Evolutionary conservation across 2,329 filamentous ascomycete species (phyloP).

Genomic region (Beauveria rudraprayagi): DNA sequence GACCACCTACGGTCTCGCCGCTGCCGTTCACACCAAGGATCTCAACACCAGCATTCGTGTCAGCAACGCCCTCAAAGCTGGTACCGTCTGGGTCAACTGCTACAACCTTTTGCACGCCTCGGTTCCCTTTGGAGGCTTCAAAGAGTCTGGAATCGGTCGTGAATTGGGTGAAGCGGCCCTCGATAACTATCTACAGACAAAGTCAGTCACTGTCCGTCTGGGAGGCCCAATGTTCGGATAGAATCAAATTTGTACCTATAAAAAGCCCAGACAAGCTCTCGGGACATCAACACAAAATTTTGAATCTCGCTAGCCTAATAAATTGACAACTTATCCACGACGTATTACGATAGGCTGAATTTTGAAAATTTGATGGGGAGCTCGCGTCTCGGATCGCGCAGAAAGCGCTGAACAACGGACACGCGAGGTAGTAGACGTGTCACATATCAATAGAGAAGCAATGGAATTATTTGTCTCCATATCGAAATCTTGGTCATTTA

Average conservation of each 20-base stretch:
- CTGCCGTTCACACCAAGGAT: constrained; percentile 70
- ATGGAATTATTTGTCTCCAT: no score
- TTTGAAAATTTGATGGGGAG: no score
- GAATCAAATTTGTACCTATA: neutral
- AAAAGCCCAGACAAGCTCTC: no score
- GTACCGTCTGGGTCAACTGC: constrained; percentile 45
- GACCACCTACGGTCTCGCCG: constrained; percentile 68
- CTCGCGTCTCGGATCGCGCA: no score
- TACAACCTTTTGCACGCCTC: constrained; percentile 15
- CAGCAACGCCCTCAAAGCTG: constrained; percentile 63
- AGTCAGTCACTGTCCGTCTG: constrained; percentile 53
- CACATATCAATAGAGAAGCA: no score
- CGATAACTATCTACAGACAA: constrained; percentile 60
- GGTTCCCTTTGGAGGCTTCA: constrained; percentile 65
- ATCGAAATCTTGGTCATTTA: no score
- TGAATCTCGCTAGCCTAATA: no score
- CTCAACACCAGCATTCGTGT: constrained; percentile 73
- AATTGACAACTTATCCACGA: no score
- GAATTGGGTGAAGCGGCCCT: constrained; percentile 64
- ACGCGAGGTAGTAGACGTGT: no score
- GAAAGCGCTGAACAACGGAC: no score
- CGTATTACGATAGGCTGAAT: no score
- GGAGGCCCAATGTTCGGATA: constrained; percentile 32
- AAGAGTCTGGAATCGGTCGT: constrained; percentile 69
- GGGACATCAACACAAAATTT: no score